These are phyloP conservation scores for Paratinospora sagittata DNA, from an alignment of 164 flowering plant species.

Conservation along the genomic window DNA sequence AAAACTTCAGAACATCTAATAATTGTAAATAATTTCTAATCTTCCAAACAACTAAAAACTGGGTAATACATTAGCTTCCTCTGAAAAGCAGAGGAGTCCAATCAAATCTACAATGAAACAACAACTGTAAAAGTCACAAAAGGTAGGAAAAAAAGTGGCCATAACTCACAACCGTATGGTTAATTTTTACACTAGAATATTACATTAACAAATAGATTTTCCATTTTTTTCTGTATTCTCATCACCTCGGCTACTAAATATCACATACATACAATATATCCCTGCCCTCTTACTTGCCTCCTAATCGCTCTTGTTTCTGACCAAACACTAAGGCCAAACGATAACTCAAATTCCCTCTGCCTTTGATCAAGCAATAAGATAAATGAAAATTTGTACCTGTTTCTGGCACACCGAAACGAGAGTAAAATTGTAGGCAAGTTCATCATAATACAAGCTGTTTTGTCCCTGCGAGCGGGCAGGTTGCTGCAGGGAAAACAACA, in stretches of 20 bases:
- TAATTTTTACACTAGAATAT: neutral
- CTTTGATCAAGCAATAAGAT: neutral
- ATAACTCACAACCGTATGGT: neutral
- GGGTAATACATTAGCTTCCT: neutral
- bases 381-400: neutral
- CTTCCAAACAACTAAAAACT: neutral
- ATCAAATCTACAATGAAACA: constrained; percentile 1
- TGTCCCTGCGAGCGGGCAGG: neutral
- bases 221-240: neutral
- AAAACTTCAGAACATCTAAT: neutral
- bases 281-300: neutral
- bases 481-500: neutral
- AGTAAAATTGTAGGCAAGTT: neutral
- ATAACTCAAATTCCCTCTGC: neutral
- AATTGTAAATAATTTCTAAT: neutral
- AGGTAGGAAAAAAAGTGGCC: neutral
- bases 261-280: neutral
- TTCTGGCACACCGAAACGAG: neutral
- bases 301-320: neutral
- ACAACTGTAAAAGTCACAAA: neutral
- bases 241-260: neutral
- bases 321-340: neutral
- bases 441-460: neutral
- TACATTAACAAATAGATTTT: neutral
- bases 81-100: neutral